phyloP scores from a whole-genome alignment of 1,284 basidiomycete species.

The Tetrapyrgos nigripes region DNA sequence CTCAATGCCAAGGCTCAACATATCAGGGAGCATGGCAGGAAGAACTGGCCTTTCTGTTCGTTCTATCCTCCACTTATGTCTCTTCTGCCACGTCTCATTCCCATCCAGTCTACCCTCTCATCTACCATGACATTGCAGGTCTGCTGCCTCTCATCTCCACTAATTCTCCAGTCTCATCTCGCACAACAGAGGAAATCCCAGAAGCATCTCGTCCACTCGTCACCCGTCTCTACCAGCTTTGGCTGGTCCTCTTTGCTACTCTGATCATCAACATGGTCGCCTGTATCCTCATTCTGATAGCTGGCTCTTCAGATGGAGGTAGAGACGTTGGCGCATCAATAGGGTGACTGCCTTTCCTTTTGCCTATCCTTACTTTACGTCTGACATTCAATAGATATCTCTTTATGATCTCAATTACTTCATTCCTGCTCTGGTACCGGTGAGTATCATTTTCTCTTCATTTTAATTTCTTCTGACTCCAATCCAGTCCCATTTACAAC shows the following conservation, averaged over 20 bases:
- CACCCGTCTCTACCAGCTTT: slow-evolving; percentile 85
- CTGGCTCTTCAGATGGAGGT: slow-evolving; percentile 80
- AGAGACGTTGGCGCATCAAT: slow-evolving; percentile 84
- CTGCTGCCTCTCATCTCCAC: slow-evolving; percentile 16
- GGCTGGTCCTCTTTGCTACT: slow-evolving; percentile 83
- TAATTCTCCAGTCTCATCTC: slow-evolving; percentile 93
- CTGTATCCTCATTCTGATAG: slow-evolving; percentile 85
- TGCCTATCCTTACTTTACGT: slow-evolving; percentile 26
- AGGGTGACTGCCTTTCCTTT: slow-evolving; percentile 55
- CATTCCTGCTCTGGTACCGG: slow-evolving; percentile 94
- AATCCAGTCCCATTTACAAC: slow-evolving; percentile 90
- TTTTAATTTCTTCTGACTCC: slow-evolving; percentile 13
- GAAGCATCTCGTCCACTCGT: slow-evolving; percentile 82
- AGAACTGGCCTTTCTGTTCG: slow-evolving; percentile 90
- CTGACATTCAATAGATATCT: slow-evolving; percentile 66
- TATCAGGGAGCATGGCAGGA: slow-evolving; percentile 81
- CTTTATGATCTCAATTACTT: slow-evolving; percentile 79
- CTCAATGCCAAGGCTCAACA: slow-evolving; percentile 72
- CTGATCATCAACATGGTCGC: slow-evolving; percentile 91
- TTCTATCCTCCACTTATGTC: slow-evolving; percentile 23
- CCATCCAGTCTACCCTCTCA: slow-evolving; percentile 84
- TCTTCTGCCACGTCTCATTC: slow-evolving; percentile 18
- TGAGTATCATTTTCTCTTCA: slow-evolving; percentile 36
- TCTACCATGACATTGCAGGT: slow-evolving; percentile 90
- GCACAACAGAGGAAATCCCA: slow-evolving; percentile 94